A percentile compares a stretch with the other conserved stretches of the same genome.
These are phyloP conservation scores for Galerina sulciceps DNA, from an alignment of 768 basidiomycete genomes.

Conservation along the genomic window DNA sequence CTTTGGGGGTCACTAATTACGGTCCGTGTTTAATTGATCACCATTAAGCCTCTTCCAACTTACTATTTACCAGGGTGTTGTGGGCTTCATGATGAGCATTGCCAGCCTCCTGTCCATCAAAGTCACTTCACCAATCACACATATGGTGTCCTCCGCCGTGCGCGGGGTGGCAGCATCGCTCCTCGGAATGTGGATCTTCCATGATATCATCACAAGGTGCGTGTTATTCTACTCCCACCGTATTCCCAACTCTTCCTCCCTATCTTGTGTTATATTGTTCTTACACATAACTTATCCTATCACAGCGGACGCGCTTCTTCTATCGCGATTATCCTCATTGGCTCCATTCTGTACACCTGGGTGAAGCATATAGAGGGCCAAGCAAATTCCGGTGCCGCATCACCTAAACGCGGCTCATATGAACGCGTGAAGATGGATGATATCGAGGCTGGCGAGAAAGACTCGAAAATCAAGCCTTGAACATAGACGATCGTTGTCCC, in stretches of 20 bases:
- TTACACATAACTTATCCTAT: not conserved
- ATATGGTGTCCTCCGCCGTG: constrained; percentile 96
- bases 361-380: constrained; percentile 77
- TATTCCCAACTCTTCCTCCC: not conserved
- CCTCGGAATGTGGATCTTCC: constrained; percentile 80
- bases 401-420: constrained; percentile 41
- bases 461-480: constrained; percentile 7
- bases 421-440: constrained; percentile 67
- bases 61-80: constrained; percentile 57
- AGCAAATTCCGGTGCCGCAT: constrained; percentile 30
- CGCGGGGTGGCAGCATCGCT: constrained; percentile 92
- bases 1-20: constrained; percentile 81
- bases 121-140: constrained; percentile 95
- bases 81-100: constrained; percentile 95
- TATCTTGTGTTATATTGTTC: not conserved
- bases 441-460: constrained; percentile 21
- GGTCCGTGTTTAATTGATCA: constrained; percentile 41
- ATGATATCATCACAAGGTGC: constrained; percentile 79
- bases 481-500: not conserved
- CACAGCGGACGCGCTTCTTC: constrained; percentile 79
- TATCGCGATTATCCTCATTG: constrained; percentile 78
- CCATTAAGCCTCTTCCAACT: not conserved
- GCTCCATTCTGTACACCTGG: constrained; percentile 90
- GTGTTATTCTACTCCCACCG: constrained; percentile 28
- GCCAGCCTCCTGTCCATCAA: constrained; percentile 94